A percentile compares a stretch with the other conserved stretches of the same genome.
These are phyloP conservation scores for Immersiella caudata DNA, from an alignment of 495 filamentous ascomycete genomes.

Conservation along the genomic window DNA sequence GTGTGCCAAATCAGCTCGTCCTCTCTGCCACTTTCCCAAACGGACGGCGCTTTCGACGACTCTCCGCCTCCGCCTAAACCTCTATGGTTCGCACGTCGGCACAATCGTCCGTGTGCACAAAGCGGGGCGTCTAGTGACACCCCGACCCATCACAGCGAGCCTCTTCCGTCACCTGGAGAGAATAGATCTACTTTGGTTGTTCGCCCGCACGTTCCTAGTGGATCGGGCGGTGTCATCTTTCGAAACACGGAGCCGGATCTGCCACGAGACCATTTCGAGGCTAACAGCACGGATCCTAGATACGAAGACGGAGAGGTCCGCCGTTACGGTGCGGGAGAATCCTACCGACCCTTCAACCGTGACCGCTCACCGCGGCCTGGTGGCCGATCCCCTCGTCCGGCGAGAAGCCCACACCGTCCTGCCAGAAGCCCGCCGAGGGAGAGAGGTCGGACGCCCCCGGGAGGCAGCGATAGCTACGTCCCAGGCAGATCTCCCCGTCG, in stretches of 20 bases:
- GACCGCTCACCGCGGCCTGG: conserved; percentile 34
- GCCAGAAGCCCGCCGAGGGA: conserved; percentile 32
- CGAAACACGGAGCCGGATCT: conserved; percentile 4
- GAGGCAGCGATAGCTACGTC: conserved; percentile 40
- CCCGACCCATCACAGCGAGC: background rate
- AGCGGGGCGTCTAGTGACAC: background rate
- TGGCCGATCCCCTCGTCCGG: conserved; percentile 37
- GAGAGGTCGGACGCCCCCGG: conserved; percentile 37
- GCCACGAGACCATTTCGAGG: background rate
- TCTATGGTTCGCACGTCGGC: background rate
- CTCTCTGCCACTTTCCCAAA: background rate
- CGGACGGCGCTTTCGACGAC: conserved; percentile 17
- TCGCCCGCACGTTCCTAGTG: background rate
- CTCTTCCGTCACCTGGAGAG: background rate
- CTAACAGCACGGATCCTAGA: conserved; percentile 32
- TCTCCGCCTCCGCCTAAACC: background rate
- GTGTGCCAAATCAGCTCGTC: background rate
- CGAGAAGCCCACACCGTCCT: conserved; percentile 39
- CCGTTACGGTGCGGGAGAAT: conserved; percentile 59
- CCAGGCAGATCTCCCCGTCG: conserved; percentile 41
- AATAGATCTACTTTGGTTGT: background rate
- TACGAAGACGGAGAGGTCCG: conserved; percentile 60
- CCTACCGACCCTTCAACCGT: conserved; percentile 55
- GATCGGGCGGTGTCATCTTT: background rate
- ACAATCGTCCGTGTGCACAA: background rate